Conservation (phyloP, 1,284 basidiomycete species). For the Apiotrichum gracile region DNA sequence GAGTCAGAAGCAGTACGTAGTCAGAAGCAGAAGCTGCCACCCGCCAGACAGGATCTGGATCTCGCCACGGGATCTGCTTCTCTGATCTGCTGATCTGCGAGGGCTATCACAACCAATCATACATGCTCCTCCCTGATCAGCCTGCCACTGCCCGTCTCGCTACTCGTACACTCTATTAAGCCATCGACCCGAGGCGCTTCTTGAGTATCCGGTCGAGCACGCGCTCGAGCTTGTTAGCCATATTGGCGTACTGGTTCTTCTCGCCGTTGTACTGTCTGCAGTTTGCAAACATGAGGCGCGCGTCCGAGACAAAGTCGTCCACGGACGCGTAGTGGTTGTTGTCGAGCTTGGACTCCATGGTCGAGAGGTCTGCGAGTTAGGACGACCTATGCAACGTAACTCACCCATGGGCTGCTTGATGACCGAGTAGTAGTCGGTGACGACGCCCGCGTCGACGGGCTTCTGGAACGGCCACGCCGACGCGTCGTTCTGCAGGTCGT, state of each 20-base stretch:
- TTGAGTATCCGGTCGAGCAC: slow-evolving; percentile 46
- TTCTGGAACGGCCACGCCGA: slow-evolving; percentile 68
- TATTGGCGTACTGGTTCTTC: slow-evolving; percentile 75
- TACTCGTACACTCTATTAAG: background rate
- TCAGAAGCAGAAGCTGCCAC: too few relatives aligned
- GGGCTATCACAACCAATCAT: too few relatives aligned
- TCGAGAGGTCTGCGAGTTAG: slow-evolving; percentile 66
- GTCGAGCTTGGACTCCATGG: slow-evolving; percentile 90
- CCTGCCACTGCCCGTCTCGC: background rate
- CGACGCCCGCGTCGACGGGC: slow-evolving; percentile 71
- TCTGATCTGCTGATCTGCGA: too few relatives aligned
- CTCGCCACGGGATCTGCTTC: too few relatives aligned
- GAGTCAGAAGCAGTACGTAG: too few relatives aligned
- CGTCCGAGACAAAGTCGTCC: slow-evolving; percentile 73
- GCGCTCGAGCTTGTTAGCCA: slow-evolving; percentile 74
- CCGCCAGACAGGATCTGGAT: too few relatives aligned
- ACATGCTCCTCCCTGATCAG: background rate
- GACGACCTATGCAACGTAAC: slow-evolving; percentile 28
- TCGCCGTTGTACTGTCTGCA: slow-evolving; percentile 86
- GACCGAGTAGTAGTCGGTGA: slow-evolving; percentile 84
- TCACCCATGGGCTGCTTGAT: slow-evolving; percentile 91
- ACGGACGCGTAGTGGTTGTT: slow-evolving; percentile 66
- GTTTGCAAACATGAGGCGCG: slow-evolving; percentile 82
- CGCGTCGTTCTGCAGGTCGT: slow-evolving; percentile 73
- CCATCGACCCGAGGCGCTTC: slow-evolving; percentile 32